Base-by-base conservation (phyloP, 306 rosid species). In the Acacia crassicarpa region DNA sequence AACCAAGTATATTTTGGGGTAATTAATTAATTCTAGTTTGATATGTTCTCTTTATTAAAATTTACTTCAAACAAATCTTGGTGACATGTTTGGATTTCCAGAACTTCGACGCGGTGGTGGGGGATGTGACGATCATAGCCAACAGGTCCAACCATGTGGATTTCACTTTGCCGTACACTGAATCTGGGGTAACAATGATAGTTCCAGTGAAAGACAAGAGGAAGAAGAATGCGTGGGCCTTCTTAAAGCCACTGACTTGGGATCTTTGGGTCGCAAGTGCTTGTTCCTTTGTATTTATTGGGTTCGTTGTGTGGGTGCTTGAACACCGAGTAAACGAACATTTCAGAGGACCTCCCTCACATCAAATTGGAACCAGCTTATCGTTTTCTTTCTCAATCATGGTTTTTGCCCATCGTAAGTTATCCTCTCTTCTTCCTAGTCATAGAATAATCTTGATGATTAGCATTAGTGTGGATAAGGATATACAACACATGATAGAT, bases 341-440 rank as follows among this genome's bases (percentile, higher is more conserved):
- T 14, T 93, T 93, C 23, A 88, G 91, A 0, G 97, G 97, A 12
- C 85, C 91, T n/a, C 89, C 74, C 0, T 76, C 53, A 2, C 85
- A 90, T 49, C 93, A 93, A 32, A 77, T 91, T 59, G 93, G 93
- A 43, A 93, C 94, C 16, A 87, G 91, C 76, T 74, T 93, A 17
- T 91, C 91, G 93, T 93, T 85, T 74, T 86, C 92, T n/a, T 91
- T 93, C 83, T 90, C 94, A 30, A 88, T 79, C 76, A 83, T 91
- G 88, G 91, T 85, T 9, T 86, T 77, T 41, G 82, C 92, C 19
- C 91, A 91, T 16, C 58, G 94, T 90, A 84, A 85, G 89, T 79
- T 15, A 4, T 30, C 53, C 16, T 1, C 41, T 15, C 1, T 5
- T 30, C 69, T 30, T 63, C 69, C n/a, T 30, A 30, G 43, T 8